Evolutionary conservation across 2,329 filamentous ascomycete genomes (phyloP), one percentile per base, ranked within the genome.

Genomic region (Colletotrichum somersetense): DNA sequence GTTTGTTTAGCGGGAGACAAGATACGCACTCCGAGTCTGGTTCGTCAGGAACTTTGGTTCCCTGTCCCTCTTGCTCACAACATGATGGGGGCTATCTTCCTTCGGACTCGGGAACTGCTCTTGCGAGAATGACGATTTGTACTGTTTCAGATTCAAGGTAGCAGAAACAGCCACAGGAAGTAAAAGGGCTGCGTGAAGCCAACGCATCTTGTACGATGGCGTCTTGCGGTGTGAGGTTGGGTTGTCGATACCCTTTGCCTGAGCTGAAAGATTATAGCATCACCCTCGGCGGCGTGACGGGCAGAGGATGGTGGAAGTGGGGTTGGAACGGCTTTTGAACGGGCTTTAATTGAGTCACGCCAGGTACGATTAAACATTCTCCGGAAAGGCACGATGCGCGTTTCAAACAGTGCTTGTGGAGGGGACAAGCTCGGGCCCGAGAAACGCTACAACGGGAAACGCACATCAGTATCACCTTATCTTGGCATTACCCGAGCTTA

Each of bases 31-130:
- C 33, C 18, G 38, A 10, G 71, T 73, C 53, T 72, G 62, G n/a
- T 73, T 30, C 3, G 56, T 73, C 42, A 73, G 62, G 1, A 71
- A 73, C 23, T 80, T 79, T 78, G 81, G 84, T 38, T 44, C 44
- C 18, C 12, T 38, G 50, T 64, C 40, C 1, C 40, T 56, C 44
- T 62, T 70, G 48, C 14, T 64, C n/a, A 40, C 20, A 10, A 48
- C 46, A 46, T 40, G 18, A 8, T 70, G 23, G 8, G 40, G 48
- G 2, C 5, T 20, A 23, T 48, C 53, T 23, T 46, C 61, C 50
- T 30, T 48, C 11, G 40, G 53, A 8, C 55, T 52, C 33, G 66
- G 61, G 23, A 48, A 55, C 33, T 48, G 20, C n/a, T 58, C 42
- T 10, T 55, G 59, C 20, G 20, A 53, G 55, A 56, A 26, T 16